These are phyloP conservation scores for Suhomyces canberraensis DNA, from an alignment of 805 yeast genomes.

Conservation along the genomic window DNA sequence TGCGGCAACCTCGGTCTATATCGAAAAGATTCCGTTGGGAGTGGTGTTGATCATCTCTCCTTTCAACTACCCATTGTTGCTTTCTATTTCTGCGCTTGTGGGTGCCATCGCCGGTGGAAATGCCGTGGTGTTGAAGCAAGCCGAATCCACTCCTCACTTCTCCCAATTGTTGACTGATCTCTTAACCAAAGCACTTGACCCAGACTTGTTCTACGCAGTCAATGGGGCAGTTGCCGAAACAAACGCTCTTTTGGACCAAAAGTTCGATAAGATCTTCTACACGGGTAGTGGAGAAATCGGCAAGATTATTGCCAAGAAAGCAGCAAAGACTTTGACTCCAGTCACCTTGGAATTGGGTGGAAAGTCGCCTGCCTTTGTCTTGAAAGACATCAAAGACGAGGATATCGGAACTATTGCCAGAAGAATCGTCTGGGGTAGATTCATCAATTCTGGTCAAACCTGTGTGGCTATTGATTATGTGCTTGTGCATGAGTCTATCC, in stretches of 20 bases:
- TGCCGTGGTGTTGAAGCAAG: slow-evolving; percentile 70
- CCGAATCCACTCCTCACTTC: slow-evolving; percentile 67
- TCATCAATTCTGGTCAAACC: slow-evolving; percentile 82
- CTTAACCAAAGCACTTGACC: slow-evolving; percentile 51
- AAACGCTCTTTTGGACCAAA: slow-evolving; percentile 53
- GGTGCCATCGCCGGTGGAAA: slow-evolving; percentile 89
- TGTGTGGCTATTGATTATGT: slow-evolving; percentile 89
- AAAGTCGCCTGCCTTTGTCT: slow-evolving; percentile 78
- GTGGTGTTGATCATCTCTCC: slow-evolving; percentile 71
- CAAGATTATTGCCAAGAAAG: slow-evolving; percentile 68
- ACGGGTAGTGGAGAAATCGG: slow-evolving; percentile 85
- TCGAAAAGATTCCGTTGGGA: slow-evolving; percentile 51
- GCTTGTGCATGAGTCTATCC: slow-evolving; percentile 58
- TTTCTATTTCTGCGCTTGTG: slow-evolving; percentile 62
- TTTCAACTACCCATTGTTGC: slow-evolving; percentile 72
- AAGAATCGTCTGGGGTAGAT: slow-evolving; percentile 76
- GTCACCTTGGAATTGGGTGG: slow-evolving; percentile 85
- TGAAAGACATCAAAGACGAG: slow-evolving; percentile 45
- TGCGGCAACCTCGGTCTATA: slow-evolving; percentile 26
- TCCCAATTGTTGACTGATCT: slow-evolving; percentile 55
- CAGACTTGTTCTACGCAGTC: slow-evolving; percentile 57
- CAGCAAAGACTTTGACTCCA: slow-evolving; percentile 85
- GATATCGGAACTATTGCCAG: slow-evolving; percentile 46
- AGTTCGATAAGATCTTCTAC: slow-evolving; percentile 78
- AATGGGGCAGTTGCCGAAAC: slow-evolving; percentile 72